Evolutionary conservation across 192 early-diverging fungal species (phyloP), one percentile per base, ranked within the genome.

Genomic region (Coemansia sp.): DNA sequence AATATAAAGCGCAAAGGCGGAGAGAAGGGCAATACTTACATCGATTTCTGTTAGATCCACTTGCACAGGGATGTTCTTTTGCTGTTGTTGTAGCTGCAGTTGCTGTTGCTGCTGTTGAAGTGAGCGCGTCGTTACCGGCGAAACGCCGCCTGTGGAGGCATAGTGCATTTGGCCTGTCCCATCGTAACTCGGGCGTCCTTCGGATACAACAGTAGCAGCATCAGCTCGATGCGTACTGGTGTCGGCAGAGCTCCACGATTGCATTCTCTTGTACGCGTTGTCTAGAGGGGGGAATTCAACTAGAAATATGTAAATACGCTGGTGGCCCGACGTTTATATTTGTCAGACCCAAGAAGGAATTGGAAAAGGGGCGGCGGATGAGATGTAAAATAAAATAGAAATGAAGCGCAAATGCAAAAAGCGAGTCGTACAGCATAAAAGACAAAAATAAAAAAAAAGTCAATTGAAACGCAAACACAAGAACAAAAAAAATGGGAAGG

Each of bases 11-110:
- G 34, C 34, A 7, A n/a, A n/a, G 11, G 52, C 4, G 52, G 9
- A 29, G 52, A 54, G 15, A 36, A 36, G 2, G 7, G 17, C 33
- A 34, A 14, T 53, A 71, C 71, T 36, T 73, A 67, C 71, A 23
- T 80, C 72, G n/a, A 80, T 80, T 59, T 80, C 77, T 14, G 77
- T 80, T n/a, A 80, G 60, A 65, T 80, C 77, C 29, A 80, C 72
- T 46, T 80, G 77, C 20, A 63, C 57, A n/a, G 62, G 62, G 5
- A 55, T 11, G 17, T 56, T 58, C 19, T 19, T 54, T 9, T 59
- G 58, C 22, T 62, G 67, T 22, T 59, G 59, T 25, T 60, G 54
- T 19, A 23, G 63, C 17, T 61, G 48, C 13, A 60, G 58, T n/a
- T 34, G 62, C 34, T 54, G 50, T 45, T 42, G 49, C 8, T 66